phyloP scores from a whole-genome alignment of 176 grass and related monocot species.

The Leersia perrieri region DNA sequence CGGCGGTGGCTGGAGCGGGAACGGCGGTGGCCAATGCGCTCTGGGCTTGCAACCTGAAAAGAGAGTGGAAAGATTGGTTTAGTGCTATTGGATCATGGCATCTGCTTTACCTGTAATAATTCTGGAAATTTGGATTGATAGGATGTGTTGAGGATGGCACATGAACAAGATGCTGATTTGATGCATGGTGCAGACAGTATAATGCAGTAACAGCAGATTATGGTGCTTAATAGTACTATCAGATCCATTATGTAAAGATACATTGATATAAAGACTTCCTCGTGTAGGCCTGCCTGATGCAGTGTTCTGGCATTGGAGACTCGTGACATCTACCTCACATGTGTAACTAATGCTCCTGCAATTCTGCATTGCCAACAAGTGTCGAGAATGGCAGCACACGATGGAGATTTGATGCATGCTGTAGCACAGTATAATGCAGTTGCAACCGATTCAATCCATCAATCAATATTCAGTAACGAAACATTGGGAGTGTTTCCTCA shows the following conservation, averaged over 20 bases:
- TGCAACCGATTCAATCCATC: background rate
- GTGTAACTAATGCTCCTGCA: too few relatives aligned
- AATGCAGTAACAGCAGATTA: background rate
- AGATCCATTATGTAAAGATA: background rate
- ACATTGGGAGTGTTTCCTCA: background rate
- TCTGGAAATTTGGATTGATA: background rate
- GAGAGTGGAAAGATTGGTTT: too few relatives aligned
- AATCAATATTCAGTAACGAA: background rate
- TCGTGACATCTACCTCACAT: too few relatives aligned
- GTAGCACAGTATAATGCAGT: background rate
- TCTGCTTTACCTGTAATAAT: background rate
- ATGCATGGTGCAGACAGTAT: background rate
- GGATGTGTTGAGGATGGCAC: too few relatives aligned
- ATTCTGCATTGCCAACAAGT: too few relatives aligned
- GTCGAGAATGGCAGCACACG: background rate
- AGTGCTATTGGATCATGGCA: background rate
- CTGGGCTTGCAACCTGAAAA: constrained; percentile 75
- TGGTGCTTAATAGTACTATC: background rate
- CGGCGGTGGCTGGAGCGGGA: background rate
- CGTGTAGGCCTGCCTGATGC: too few relatives aligned
- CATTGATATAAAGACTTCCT: too few relatives aligned
- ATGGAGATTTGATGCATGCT: background rate
- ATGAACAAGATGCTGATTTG: background rate
- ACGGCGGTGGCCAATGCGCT: constrained; percentile 41
- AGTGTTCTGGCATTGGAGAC: too few relatives aligned